These are phyloP conservation scores for Adenanthera pavonina DNA, from an alignment of 306 rosid species.

Conservation along the genomic window DNA sequence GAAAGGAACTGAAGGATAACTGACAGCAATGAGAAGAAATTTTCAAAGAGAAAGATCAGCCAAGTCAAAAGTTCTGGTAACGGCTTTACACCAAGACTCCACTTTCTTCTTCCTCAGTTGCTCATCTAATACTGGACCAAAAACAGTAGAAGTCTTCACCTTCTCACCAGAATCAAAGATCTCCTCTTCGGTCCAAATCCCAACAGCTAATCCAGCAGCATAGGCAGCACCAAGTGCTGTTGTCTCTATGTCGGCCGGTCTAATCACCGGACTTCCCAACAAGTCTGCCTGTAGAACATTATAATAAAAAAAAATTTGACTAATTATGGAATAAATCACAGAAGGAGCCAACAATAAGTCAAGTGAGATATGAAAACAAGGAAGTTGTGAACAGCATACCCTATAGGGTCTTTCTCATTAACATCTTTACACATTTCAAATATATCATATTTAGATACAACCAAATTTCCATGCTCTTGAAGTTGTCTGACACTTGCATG, in stretches of 20 bases:
- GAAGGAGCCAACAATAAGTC: neutral
- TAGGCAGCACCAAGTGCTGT: conserved; percentile 97
- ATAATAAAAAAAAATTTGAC: neutral
- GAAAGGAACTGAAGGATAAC: neutral
- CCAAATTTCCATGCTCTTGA: neutral
- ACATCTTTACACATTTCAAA: neutral
- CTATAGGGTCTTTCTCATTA: neutral
- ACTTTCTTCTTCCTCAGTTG: conserved; percentile 75
- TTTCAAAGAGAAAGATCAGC: conserved; percentile 82
- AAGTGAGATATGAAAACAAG: neutral
- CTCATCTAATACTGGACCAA: conserved; percentile 56
- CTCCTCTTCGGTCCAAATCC: conserved; percentile 76
- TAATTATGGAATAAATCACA: neutral
- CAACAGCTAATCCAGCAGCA: conserved; percentile 93
- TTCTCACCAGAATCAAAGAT: conserved; percentile 58
- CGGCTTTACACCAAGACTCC: conserved; percentile 89
- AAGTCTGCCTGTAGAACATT: conserved; percentile 71
- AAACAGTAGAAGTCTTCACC: conserved; percentile 52
- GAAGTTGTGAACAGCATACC: neutral
- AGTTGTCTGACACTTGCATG: neutral
- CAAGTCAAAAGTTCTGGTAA: conserved; percentile 77
- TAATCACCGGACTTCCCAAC: conserved; percentile 70
- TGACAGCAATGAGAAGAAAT: neutral
- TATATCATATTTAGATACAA: neutral
- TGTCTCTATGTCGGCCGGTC: conserved; percentile 92